A percentile compares a stretch with the other conserved stretches of the same genome.
phyloP scores from a whole-genome alignment of 805 yeast species.

The Candida ortonii region DNA sequence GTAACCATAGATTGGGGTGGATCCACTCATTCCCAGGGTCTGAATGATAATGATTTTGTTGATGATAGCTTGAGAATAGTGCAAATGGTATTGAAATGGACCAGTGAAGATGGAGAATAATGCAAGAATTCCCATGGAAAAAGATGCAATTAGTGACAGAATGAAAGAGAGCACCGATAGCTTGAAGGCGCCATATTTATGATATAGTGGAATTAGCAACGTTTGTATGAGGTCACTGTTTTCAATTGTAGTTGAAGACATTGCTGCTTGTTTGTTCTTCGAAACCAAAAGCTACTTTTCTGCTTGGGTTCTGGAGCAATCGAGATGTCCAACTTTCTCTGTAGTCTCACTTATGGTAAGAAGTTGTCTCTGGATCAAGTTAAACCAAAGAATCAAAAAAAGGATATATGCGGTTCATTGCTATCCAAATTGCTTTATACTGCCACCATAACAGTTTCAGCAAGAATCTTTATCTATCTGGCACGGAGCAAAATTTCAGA shows the following conservation, averaged over 20 bases:
- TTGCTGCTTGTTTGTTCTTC: too few species aligned
- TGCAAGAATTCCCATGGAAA: constrained; percentile 32
- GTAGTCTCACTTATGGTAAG: too few species aligned
- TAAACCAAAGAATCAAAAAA: too few species aligned
- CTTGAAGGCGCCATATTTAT: constrained; percentile 9
- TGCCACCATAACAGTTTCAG: too few species aligned
- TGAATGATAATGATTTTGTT: constrained; percentile 74
- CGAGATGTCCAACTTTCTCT: too few species aligned
- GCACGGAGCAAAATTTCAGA: too few species aligned
- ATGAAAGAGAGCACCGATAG: constrained; percentile 25
- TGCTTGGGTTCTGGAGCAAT: neutral
- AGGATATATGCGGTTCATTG: too few species aligned
- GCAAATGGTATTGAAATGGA: constrained; percentile 54
- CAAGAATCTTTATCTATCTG: too few species aligned
- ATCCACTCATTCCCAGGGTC: constrained; percentile 77
- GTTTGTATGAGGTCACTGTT: too few species aligned
- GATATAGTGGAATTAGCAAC: constrained; percentile 1
- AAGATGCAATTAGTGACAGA: constrained; percentile 28
- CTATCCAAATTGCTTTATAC: too few species aligned
- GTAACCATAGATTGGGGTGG: constrained; percentile 78
- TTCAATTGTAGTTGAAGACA: too few species aligned
- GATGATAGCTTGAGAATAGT: constrained; percentile 58
- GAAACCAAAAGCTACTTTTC: constrained; percentile 2
- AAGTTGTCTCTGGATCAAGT: too few species aligned
- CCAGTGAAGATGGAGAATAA: constrained; percentile 63